phyloP scores from a whole-genome alignment of 768 basidiomycete species.

The Boletus sp. region DNA sequence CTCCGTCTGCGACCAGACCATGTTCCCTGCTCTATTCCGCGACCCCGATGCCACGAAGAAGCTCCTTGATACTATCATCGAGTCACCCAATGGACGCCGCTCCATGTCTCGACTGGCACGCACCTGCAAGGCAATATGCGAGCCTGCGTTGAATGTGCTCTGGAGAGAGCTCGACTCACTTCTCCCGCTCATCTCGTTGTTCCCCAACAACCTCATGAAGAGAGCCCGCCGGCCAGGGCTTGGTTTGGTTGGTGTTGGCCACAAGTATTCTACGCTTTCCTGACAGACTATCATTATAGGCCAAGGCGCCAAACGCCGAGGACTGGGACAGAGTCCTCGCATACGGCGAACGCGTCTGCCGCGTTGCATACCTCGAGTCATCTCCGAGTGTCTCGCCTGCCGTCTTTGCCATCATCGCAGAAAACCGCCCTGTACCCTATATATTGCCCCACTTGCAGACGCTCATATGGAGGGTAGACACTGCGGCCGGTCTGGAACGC shows the following conservation, averaged over 20 bases:
- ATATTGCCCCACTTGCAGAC: conserved; percentile 70
- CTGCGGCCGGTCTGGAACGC: conserved; percentile 61
- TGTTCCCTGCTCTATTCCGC: conserved; percentile 53
- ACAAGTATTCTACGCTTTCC: not conserved
- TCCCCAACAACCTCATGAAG: conserved; percentile 66
- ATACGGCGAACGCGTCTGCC: conserved; percentile 67
- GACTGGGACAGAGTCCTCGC: conserved; percentile 69
- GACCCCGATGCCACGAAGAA: conserved; percentile 58
- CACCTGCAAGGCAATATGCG: conserved; percentile 71
- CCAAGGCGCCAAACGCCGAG: conserved; percentile 56
- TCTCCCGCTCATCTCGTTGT: conserved; percentile 67
- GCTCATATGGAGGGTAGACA: conserved; percentile 72
- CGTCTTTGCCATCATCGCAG: conserved; percentile 66
- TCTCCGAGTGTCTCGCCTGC: conserved; percentile 61
- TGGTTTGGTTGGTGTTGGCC: conserved; percentile 59
- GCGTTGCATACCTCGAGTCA: conserved; percentile 67
- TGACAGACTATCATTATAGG: conserved; percentile 36
- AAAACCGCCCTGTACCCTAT: conserved; percentile 58
- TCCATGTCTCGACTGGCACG: conserved; percentile 69
- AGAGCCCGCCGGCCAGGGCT: conserved; percentile 70
- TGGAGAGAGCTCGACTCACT: conserved; percentile 81
- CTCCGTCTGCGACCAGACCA: conserved; percentile 50
- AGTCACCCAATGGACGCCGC: conserved; percentile 63
- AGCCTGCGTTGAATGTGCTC: conserved; percentile 66
- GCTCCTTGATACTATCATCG: conserved; percentile 50